Percentiles rank a stretch among this genome's conserved stretches.
These are phyloP conservation scores for Chrysochromulina parva DNA, from an alignment of 78 protist genomes.

Conservation along the genomic window DNA sequence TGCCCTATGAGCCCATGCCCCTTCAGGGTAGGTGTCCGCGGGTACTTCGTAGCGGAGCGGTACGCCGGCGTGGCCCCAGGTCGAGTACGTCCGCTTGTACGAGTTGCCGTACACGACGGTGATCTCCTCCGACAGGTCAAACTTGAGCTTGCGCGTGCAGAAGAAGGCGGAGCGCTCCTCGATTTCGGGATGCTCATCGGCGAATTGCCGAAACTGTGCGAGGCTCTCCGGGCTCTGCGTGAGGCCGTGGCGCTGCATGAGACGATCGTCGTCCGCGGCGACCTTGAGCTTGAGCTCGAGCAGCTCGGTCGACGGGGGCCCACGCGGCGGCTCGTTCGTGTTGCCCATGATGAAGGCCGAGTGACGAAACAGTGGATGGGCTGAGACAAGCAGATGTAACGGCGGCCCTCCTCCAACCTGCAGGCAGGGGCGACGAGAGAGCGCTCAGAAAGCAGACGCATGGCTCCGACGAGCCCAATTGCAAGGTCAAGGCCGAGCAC, in stretches of 20 bases:
- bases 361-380: not conserved
- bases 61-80: not conserved
- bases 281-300: not conserved
- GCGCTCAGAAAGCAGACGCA: no score
- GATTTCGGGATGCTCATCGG: not conserved
- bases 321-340: not conserved
- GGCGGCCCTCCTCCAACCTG: not conserved
- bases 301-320: not conserved
- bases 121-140: not conserved
- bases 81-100: conserved; percentile 1
- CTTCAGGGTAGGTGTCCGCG: not conserved
- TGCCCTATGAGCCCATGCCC: not conserved
- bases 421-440: no score
- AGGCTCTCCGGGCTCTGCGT: not conserved
- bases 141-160: not conserved
- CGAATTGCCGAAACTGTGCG: not conserved
- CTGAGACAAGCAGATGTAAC: not conserved
- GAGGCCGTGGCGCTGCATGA: not conserved
- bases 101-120: not conserved
- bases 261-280: not conserved
- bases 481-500: no score
- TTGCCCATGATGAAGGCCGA: conserved; percentile 23
- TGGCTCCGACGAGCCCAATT: no score
- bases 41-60: not conserved
- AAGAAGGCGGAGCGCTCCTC: not conserved